Evolutionary conservation across 768 basidiomycete species (phyloP).

Genomic region (Lentinus tigrinus): DNA sequence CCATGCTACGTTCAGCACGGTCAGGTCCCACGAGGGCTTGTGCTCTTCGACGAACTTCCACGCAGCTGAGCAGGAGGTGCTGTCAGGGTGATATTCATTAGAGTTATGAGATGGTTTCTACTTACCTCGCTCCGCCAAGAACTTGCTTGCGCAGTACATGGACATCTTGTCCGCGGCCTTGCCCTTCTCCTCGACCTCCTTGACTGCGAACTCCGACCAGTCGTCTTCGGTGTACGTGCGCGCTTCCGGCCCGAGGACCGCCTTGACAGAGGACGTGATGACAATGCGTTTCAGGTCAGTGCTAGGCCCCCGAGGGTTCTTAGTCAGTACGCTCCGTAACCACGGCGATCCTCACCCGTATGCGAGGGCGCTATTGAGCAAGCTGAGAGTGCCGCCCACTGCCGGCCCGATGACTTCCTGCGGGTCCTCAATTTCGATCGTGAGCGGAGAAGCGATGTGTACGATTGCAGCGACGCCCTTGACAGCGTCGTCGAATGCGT

Average conservation of each 20-base stretch:
- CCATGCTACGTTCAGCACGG: conserved; percentile 52
- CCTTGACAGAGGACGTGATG: conserved; percentile 55
- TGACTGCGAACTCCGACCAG: conserved; percentile 56
- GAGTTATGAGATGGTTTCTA: neutral
- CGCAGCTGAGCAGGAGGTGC: conserved; percentile 31
- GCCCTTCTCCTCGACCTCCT: conserved; percentile 48
- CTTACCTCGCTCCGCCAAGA: conserved; percentile 47
- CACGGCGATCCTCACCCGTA: conserved; percentile 36
- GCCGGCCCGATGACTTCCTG: conserved; percentile 66
- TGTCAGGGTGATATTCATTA: too few species aligned
- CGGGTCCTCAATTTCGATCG: conserved; percentile 41
- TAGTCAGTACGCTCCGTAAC: too few species aligned
- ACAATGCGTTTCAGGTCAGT: conserved; percentile 58
- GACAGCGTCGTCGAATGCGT: too few species aligned
- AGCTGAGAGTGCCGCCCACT: conserved; percentile 62
- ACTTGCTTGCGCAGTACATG: conserved; percentile 59
- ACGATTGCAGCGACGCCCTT: conserved; percentile 63
- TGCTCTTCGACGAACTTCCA: conserved; percentile 45
- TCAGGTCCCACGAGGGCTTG: conserved; percentile 30
- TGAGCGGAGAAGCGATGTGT: conserved; percentile 66
- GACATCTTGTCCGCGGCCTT: conserved; percentile 34
- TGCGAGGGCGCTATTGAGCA: conserved; percentile 62
- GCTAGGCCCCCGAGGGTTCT: neutral
- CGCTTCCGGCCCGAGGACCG: conserved; percentile 32
- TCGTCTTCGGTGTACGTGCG: conserved; percentile 48